Evolutionary conservation across 2,329 filamentous ascomycete species (phyloP).

Genomic region (Septoria linicola): DNA sequence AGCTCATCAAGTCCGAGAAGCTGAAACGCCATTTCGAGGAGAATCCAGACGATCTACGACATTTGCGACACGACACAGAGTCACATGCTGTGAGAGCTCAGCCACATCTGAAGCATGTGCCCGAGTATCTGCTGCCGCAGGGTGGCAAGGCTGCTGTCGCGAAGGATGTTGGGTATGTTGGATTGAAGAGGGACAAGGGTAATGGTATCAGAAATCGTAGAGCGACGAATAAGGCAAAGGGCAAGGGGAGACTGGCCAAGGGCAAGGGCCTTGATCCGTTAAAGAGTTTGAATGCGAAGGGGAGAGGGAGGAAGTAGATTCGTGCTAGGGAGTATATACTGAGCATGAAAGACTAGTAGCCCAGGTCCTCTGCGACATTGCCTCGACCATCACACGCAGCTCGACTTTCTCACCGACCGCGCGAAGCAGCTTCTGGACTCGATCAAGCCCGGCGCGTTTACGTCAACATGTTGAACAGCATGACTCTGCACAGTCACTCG

Average conservation of each 20-base stretch:
- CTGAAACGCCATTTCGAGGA: slow-evolving; percentile 95
- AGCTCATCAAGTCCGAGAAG: slow-evolving; percentile 91
- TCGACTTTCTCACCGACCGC: no score
- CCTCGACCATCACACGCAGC: no score
- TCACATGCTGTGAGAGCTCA: slow-evolving; percentile 79
- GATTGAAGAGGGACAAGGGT: slow-evolving; percentile 54
- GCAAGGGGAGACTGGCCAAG: slow-evolving; percentile 54
- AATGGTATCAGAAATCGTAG: slow-evolving; percentile 50
- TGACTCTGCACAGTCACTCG: no score
- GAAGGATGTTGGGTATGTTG: slow-evolving; percentile 73
- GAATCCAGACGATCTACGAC: slow-evolving; percentile 83
- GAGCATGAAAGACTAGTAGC: no score
- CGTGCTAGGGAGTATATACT: neutral
- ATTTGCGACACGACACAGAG: slow-evolving; percentile 87
- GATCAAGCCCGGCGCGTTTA: no score
- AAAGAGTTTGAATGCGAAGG: slow-evolving; percentile 71
- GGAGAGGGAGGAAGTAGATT: slow-evolving; percentile 37
- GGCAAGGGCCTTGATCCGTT: slow-evolving; percentile 77
- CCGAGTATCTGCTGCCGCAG: slow-evolving; percentile 83
- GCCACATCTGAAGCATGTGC: slow-evolving; percentile 88
- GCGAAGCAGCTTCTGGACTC: no score
- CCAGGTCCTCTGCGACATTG: no score
- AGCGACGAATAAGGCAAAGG: slow-evolving; percentile 45
- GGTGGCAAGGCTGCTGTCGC: slow-evolving; percentile 65
- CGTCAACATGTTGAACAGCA: no score